These are phyloP conservation scores for Castanea sativa DNA, from an alignment of 306 rosid genomes.

Conservation along the genomic window DNA sequence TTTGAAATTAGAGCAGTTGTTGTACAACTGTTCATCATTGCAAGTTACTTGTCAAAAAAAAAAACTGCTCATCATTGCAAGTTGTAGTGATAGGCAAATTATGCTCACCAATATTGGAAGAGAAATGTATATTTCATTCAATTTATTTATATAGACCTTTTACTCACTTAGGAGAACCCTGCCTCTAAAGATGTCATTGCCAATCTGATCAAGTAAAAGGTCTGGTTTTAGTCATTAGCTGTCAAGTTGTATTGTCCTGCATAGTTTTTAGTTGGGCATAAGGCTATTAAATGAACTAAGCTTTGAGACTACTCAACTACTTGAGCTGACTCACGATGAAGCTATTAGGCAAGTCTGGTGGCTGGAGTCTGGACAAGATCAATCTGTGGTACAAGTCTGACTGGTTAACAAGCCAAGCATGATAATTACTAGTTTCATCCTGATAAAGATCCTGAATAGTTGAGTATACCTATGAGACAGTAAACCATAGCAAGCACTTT, in stretches of 20 bases:
- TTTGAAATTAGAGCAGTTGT: too few relatives aligned
- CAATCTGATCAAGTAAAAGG: background rate
- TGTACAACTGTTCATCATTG: too few relatives aligned
- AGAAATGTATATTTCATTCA: too few relatives aligned
- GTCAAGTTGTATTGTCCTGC: slow-evolving; percentile 8
- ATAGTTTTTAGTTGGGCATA: background rate
- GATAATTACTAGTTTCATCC: background rate
- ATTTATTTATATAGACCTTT: background rate
- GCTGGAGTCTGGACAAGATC: background rate
- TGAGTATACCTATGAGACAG: background rate
- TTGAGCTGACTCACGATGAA: background rate
- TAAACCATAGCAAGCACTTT: background rate
- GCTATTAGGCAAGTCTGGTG: background rate
- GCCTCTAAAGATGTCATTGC: slow-evolving; percentile 3
- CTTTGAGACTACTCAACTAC: background rate
- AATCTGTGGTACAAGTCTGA: background rate
- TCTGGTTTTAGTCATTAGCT: slow-evolving; percentile 1
- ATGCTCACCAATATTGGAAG: too few relatives aligned
- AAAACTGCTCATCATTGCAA: too few relatives aligned
- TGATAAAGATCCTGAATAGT: background rate
- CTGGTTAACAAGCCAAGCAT: background rate
- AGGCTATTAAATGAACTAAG: slow-evolving; percentile 7
- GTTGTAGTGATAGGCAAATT: too few relatives aligned
- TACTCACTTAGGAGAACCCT: slow-evolving; percentile 2
- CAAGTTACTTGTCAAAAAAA: too few relatives aligned